phyloP scores from a whole-genome alignment of 2,329 filamentous ascomycete species.

The Fusarium sp. region DNA sequence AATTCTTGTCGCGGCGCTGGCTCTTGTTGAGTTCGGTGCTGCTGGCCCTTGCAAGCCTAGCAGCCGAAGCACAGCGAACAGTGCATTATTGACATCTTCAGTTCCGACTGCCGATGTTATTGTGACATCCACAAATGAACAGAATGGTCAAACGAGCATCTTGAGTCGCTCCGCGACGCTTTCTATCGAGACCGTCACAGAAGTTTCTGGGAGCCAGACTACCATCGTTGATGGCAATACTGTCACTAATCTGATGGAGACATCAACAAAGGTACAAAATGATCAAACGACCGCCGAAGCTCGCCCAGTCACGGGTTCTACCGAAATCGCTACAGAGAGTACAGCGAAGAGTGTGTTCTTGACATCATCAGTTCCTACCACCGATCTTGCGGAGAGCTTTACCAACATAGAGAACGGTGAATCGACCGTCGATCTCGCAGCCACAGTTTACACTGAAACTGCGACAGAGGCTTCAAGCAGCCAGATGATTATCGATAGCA shows the following conservation, averaged over 20 bases:
- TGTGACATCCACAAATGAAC: neutral
- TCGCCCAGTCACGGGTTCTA: too few relatives aligned
- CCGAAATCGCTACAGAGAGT: neutral
- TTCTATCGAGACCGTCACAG: too few relatives aligned
- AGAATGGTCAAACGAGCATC: too few relatives aligned
- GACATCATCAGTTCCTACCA: neutral
- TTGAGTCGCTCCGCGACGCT: too few relatives aligned
- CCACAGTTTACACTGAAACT: neutral
- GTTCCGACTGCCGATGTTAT: neutral
- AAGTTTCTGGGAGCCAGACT: too few relatives aligned
- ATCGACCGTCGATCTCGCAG: neutral
- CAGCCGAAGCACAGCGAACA: neutral
- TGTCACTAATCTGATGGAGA: neutral
- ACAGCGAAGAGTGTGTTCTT: neutral
- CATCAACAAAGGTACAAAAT: neutral
- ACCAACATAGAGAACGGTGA: accelerated
- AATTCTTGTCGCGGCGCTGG: neutral
- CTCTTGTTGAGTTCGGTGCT: neutral
- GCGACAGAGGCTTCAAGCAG: accelerated
- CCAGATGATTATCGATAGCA: neutral
- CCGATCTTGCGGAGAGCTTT: neutral
- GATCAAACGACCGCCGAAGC: too few relatives aligned
- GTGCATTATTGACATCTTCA: neutral
- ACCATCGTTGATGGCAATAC: too few relatives aligned
- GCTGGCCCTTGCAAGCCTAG: neutral